A percentile compares a stretch with the other conserved stretches of the same genome.
phyloP scores from a whole-genome alignment of 139 green algal species.

The Chlamydomonas sphaeroides region DNA sequence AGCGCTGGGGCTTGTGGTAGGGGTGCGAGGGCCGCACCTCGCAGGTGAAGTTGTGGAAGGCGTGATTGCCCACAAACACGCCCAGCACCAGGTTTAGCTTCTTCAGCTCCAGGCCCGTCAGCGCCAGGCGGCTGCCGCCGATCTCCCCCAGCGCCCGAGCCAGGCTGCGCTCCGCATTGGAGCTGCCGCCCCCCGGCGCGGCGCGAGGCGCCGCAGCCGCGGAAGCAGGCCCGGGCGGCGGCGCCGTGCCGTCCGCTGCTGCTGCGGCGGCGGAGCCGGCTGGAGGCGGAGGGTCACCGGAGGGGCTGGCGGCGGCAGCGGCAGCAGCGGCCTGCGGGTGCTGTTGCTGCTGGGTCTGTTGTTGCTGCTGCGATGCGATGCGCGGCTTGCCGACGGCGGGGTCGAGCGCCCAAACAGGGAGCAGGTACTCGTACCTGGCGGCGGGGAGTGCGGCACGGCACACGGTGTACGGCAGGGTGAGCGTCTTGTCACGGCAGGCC shows the following conservation, averaged over 20 bases:
- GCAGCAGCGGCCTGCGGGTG: not conserved
- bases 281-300: not conserved
- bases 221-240: not conserved
- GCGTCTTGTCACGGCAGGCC: too few species aligned
- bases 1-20: too few species aligned
- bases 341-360: slow-evolving; percentile 1
- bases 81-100: slow-evolving; percentile 36
- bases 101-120: slow-evolving; percentile 19
- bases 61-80: slow-evolving; percentile 32
- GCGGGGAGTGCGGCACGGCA: not conserved
- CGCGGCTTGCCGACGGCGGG: slow-evolving; percentile 14
- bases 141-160: not conserved
- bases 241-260: not conserved
- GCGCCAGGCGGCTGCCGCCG: not conserved
- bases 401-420: slow-evolving; percentile 78
- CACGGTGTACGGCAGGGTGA: too few species aligned
- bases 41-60: slow-evolving; percentile 40
- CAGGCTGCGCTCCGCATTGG: slow-evolving; percentile 24
- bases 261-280: not conserved
- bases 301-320: too few species aligned
- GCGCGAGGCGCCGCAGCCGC: not conserved
- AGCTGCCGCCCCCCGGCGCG: not conserved
- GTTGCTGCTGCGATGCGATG: not conserved
- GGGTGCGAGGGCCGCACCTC: too few species aligned
- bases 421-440: slow-evolving; percentile 91